Base-by-base conservation (phyloP, 495 filamentous ascomycete species). In the Lindgomyces ingoldianus region DNA sequence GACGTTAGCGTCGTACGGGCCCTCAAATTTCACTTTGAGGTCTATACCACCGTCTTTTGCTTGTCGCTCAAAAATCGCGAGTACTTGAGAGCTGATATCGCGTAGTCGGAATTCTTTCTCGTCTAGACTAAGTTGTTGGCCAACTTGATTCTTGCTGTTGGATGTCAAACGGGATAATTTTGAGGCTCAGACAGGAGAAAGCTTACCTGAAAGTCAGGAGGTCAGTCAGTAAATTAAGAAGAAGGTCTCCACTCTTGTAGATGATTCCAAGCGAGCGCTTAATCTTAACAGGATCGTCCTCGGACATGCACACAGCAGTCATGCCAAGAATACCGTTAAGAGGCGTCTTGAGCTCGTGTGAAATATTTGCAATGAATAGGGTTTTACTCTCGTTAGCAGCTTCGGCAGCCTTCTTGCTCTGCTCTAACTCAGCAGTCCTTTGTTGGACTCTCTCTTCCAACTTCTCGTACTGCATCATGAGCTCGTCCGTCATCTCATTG, bases 381-480 rank as follows among this genome's bases (percentile, higher is more conserved):
- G 93, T 96, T 76, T 97, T 96, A 78, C 90, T 94, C 74, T 96
- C 89, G 69, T 96, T 96, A 8, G 93, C 93, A 14, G 89, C 87
- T 71, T 96, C 93, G 4, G 93, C 93, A 1, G 91, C 90, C 76
- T 91, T 87, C 74, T 96, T 96, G 70, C 89, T 91, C 55, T 90
- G 84, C 74, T 96, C 91, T 2, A 95, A 81, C 72, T 96, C 89
- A 21, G 81, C 81, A 21, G 93, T 97, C 42, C 92, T 83, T 74
- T 93, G 86, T 0, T 81, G 82, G 14, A 96, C 92, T 52, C 92
- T 87, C 54, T 94, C 88, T 69, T 96, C 93, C 22, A 96, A 78
- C 9, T 83, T 85, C 48, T 83, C 84, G 65, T 96, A 96, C 69
- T 96, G 93, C 72, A 89, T 88, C 63, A 90, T 80, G 33, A 96